Conservation (phyloP, 768 basidiomycete species). For the Coprinellus micaceus region DNA sequence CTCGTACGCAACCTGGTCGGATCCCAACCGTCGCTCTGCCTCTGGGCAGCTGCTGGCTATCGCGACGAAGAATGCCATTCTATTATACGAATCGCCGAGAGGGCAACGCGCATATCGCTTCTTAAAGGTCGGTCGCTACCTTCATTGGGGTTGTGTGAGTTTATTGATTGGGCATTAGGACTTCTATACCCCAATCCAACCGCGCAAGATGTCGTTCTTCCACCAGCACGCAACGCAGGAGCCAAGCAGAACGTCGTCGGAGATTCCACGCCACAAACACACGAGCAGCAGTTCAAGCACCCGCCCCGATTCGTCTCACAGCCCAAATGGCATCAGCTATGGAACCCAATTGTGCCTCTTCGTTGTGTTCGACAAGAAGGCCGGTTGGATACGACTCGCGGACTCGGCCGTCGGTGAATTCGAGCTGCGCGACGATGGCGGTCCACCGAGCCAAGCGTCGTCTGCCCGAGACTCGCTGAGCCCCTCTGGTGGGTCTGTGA, state of each 20-base stretch:
- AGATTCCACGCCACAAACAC: slow-evolving; percentile 40
- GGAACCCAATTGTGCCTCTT: slow-evolving; percentile 77
- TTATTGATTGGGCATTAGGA: slow-evolving; percentile 45
- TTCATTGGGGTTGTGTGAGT: not conserved
- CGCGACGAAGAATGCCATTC: slow-evolving; percentile 67
- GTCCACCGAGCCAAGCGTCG: slow-evolving; percentile 19
- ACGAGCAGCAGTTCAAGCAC: slow-evolving; percentile 39
- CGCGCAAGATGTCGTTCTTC: slow-evolving; percentile 66
- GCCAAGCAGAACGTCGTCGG: slow-evolving; percentile 39
- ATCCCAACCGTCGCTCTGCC: slow-evolving; percentile 44
- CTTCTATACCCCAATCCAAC: slow-evolving; percentile 74
- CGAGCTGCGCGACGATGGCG: slow-evolving; percentile 49
- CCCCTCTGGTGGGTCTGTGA: slow-evolving; percentile 7
- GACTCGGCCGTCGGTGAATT: slow-evolving; percentile 82
- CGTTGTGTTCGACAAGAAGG: slow-evolving; percentile 84
- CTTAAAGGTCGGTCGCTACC: slow-evolving; percentile 55
- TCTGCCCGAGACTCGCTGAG: slow-evolving; percentile 3
- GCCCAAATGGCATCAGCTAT: slow-evolving; percentile 37
- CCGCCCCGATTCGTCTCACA: slow-evolving; percentile 26
- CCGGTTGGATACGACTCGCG: slow-evolving; percentile 73
- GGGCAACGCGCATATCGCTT: slow-evolving; percentile 82
- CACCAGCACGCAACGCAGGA: slow-evolving; percentile 59
- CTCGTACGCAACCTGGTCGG: slow-evolving; percentile 67
- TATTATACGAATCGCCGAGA: slow-evolving; percentile 77
- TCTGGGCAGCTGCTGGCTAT: slow-evolving; percentile 64